Base-by-base conservation (phyloP, 1,139 yeast genomes). In the Kluyveromyces marxianus region DNA sequence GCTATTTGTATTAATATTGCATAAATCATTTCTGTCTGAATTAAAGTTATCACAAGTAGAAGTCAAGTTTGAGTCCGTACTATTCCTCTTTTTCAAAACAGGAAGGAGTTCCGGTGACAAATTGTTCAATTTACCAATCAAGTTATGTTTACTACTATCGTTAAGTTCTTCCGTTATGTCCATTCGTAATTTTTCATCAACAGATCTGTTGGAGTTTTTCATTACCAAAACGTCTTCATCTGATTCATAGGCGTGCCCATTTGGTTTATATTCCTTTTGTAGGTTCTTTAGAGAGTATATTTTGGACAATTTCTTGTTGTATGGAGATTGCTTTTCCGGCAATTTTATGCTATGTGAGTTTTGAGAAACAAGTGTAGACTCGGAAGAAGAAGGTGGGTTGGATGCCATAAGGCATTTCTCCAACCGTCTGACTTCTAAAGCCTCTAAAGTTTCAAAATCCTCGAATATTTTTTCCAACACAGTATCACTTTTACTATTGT, bases 391-490 rank as follows among this genome's bases (percentile, higher is more conserved):
- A 7, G 43, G 31, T 6, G 21, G 21, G 21, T 35, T 39, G 4
- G 42, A 31, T 3, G 47, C 41, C 24, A 43, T 40, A 25, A 62
- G 39, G 39, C 65, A 58, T 24, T 54, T 54, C 45, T 70, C 72
- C 41, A 79, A 62, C 50, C 84, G 65, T 14, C 67, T 57, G 51
- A 72, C 73, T 56, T 80, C 86, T 44, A 70, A 58, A 50, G 71
- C 72, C 56, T 80, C 86, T 44, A 70, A 57, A 35, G 63, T 64
- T 61, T 79, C 83, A 48, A 78, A 73, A 48, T 69, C 72, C 46
- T 66, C 61, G 53, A 77, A 75, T 47, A 74, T 69, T 7, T 59
- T 50, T 25, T 68, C 58, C 42, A 79, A 60, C 24, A 66, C 56
- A 2, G 60, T 36, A 37, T 50, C 58, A n/a, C 69, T 59, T n/a